Evolutionary conservation across 306 rosid species (phyloP).

Genomic region (Glycyrrhiza uralensis): DNA sequence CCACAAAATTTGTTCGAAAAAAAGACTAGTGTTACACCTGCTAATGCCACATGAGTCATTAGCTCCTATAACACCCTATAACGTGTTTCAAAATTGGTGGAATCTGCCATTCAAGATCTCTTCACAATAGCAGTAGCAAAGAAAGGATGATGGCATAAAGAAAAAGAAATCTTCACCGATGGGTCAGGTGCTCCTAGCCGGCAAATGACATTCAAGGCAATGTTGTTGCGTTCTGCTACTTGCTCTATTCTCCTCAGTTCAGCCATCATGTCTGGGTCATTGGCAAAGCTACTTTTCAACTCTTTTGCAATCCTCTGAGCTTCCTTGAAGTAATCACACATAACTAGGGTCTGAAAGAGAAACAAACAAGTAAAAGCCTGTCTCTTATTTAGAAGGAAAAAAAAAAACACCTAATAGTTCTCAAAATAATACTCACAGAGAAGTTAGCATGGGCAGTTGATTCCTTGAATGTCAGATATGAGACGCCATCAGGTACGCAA

Average conservation of each 20-base stretch:
- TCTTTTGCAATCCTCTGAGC: slow-evolving; percentile 89
- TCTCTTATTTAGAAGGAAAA: not conserved
- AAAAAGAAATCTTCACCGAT: slow-evolving; percentile 68
- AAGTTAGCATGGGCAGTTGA: slow-evolving; percentile 50
- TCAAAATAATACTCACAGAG: slow-evolving; percentile 55
- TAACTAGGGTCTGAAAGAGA: slow-evolving; percentile 54
- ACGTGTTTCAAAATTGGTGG: slow-evolving; percentile 51
- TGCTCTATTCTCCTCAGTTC: slow-evolving; percentile 81
- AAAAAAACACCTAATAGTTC: not conserved
- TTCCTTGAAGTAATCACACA: slow-evolving; percentile 82
- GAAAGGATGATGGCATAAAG: slow-evolving; percentile 81
- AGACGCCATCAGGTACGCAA: slow-evolving; percentile 68
- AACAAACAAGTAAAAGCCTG: not conserved
- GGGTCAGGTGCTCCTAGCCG: slow-evolving; percentile 66
- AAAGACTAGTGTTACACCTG: slow-evolving; percentile 40
- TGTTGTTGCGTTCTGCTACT: slow-evolving; percentile 92
- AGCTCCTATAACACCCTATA: slow-evolving; percentile 38
- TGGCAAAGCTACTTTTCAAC: slow-evolving; percentile 60
- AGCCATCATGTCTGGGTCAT: slow-evolving; percentile 66
- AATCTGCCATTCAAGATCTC: slow-evolving; percentile 64
- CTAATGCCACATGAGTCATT: slow-evolving; percentile 33
- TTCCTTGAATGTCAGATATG: slow-evolving; percentile 59
- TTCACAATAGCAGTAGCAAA: slow-evolving; percentile 81
- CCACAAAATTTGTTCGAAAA: slow-evolving; percentile 35
- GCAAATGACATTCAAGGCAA: slow-evolving; percentile 70